phyloP scores from a whole-genome alignment of 768 basidiomycete genomes.

The Nevesoporus exiguus region DNA sequence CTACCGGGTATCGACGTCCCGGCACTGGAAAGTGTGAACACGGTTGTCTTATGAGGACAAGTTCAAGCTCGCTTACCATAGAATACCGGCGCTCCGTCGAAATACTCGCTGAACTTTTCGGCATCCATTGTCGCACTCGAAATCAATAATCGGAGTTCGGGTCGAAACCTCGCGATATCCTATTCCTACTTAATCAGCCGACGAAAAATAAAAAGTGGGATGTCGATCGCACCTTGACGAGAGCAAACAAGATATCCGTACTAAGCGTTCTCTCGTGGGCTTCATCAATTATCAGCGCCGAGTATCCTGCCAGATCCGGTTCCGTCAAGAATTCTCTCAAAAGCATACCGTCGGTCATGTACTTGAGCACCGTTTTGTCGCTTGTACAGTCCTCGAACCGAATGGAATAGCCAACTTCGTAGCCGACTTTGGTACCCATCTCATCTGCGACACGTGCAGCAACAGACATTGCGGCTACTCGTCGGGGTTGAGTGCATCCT shows the following conservation, averaged over 20 bases:
- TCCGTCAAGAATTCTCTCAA: constrained; percentile 96
- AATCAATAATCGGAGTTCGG: constrained; percentile 89
- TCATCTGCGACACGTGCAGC: constrained; percentile 99
- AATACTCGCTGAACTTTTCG: constrained; percentile 97
- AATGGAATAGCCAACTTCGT: constrained; percentile 99
- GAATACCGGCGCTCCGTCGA: constrained; percentile 94
- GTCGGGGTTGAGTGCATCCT: constrained; percentile 91
- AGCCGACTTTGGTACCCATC: constrained; percentile 95
- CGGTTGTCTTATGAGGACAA: not conserved
- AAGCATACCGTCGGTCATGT: constrained; percentile 99
- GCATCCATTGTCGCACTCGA: constrained; percentile 98
- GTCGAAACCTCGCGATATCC: constrained; percentile 96
- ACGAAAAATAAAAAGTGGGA: constrained; percentile 4
- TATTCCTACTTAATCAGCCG: constrained; percentile 35
- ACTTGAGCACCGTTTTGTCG: constrained; percentile 98
- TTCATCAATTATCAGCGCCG: constrained; percentile 95
- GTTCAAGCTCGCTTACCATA: constrained; percentile 54
- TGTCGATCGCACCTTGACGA: constrained; percentile 82
- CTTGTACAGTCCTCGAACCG: constrained; percentile 99
- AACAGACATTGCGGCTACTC: constrained; percentile 99
- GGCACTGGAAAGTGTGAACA: constrained; percentile 58
- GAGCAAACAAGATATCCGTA: constrained; percentile 97
- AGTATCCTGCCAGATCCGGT: constrained; percentile 92
- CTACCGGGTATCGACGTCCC: constrained; percentile 95
- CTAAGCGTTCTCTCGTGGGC: constrained; percentile 97